phyloP scores from a whole-genome alignment of 2,329 filamentous ascomycete genomes.

The Ophiostoma australiae region DNA sequence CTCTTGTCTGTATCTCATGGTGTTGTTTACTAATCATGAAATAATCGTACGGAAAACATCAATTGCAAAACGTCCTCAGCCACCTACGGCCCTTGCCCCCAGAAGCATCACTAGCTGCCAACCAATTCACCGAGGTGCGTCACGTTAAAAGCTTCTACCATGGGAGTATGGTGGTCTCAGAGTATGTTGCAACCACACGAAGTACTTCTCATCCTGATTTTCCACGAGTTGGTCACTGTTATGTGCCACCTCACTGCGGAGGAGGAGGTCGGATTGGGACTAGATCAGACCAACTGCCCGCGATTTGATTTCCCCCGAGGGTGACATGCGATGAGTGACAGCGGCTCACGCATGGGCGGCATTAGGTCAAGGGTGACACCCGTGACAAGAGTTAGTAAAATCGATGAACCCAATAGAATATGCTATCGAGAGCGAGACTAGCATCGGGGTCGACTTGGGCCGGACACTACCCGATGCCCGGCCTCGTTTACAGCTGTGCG shows the following conservation, averaged over 20 bases:
- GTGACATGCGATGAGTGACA: background rate
- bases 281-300: background rate
- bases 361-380: background rate
- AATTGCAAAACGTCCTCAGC: no score
- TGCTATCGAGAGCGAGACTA: background rate
- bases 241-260: background rate
- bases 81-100: no score
- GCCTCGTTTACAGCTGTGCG: slow-evolving; percentile 10
- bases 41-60: no score
- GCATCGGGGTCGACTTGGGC: background rate
- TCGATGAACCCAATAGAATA: background rate
- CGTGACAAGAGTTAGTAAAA: background rate
- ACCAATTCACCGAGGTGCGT: background rate
- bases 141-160: background rate
- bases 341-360: background rate
- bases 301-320: background rate
- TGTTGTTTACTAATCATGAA: no score
- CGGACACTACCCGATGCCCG: slow-evolving; percentile 19
- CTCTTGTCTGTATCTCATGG: no score
- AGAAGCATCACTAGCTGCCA: background rate
- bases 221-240: background rate
- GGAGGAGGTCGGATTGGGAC: background rate
- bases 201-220: background rate
- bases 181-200: background rate
- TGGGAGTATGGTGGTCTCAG: background rate